Conservation (phyloP, 805 yeast species). For the Myxozyma sirexii region DNA sequence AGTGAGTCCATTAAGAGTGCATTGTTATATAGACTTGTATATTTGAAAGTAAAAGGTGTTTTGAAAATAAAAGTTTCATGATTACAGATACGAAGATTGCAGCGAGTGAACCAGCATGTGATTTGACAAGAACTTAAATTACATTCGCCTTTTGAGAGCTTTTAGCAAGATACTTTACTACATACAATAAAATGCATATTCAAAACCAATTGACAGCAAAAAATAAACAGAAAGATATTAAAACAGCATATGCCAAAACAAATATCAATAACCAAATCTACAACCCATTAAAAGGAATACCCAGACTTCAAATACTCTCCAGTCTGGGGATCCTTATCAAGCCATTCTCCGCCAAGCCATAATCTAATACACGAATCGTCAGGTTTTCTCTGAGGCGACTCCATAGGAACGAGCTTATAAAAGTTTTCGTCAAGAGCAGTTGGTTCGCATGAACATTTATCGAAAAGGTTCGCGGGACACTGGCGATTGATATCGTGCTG, state of each 20-base stretch:
- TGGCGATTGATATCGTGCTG: conserved; percentile 46
- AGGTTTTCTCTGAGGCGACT: conserved; percentile 33
- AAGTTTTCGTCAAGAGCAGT: conserved; percentile 33
- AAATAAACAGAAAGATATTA: neutral
- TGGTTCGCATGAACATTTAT: conserved; percentile 34
- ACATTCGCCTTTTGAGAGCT: too few species aligned
- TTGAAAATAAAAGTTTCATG: neutral
- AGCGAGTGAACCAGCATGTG: too few species aligned
- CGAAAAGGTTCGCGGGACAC: conserved; percentile 28
- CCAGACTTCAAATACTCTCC: conserved; percentile 16
- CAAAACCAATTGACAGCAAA: neutral
- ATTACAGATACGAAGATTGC: too few species aligned
- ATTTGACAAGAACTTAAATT: too few species aligned
- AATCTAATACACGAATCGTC: conserved; percentile 35
- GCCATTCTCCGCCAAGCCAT: conserved; percentile 37
- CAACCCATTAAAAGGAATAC: neutral
- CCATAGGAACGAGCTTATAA: conserved; percentile 35
- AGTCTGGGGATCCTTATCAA: conserved; percentile 25
- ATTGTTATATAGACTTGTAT: too few species aligned
- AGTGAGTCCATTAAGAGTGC: neutral
- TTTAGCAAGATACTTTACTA: neutral
- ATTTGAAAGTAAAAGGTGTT: too few species aligned
- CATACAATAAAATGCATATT: neutral
- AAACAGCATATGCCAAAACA: neutral
- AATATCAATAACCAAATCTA: neutral